A percentile compares a stretch with the other conserved stretches of the same genome.
These are phyloP conservation scores for Salicornia ramosissima DNA, from an alignment of 148 eudicot genomes.

Conservation along the genomic window DNA sequence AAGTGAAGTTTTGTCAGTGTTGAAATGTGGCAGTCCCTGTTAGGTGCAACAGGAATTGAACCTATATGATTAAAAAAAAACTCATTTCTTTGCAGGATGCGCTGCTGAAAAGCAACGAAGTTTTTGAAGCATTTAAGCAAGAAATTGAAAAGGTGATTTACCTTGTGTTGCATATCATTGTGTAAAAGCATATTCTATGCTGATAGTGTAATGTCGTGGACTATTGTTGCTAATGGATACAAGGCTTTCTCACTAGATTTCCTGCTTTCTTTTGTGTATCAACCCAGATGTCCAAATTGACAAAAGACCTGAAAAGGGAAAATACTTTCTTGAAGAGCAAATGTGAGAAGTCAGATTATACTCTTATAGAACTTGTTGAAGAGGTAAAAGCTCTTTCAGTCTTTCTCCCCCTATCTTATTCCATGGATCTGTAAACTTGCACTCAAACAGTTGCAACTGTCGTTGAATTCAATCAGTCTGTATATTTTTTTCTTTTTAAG, in stretches of 20 bases:
- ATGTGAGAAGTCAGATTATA: conserved; percentile 69
- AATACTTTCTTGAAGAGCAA: conserved; percentile 85
- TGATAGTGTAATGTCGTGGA: not conserved
- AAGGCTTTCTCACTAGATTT: conserved; percentile 12
- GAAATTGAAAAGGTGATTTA: conserved; percentile 83
- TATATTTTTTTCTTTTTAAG: not conserved
- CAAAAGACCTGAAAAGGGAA: conserved; percentile 83
- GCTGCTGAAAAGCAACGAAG: conserved; percentile 88
- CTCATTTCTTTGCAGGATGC: conserved; percentile 66
- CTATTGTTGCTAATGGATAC: not conserved
- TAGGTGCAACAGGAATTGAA: not conserved
- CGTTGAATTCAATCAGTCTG: not conserved
- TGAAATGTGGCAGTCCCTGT: not conserved
- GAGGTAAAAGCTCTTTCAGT: too few species aligned
- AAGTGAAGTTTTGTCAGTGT: not conserved
- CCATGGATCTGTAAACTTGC: not conserved
- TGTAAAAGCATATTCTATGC: not conserved
- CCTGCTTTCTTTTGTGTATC: conserved; percentile 16
- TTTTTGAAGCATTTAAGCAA: conserved; percentile 91
- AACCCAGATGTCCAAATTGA: conserved; percentile 78
- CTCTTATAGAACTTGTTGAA: conserved; percentile 82
- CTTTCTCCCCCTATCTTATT: not conserved
- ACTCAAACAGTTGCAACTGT: not conserved
- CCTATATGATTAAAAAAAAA: not conserved
- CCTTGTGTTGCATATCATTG: not conserved